phyloP scores from a whole-genome alignment of 768 basidiomycete species.

The Strobilomyces echinocephalus region DNA sequence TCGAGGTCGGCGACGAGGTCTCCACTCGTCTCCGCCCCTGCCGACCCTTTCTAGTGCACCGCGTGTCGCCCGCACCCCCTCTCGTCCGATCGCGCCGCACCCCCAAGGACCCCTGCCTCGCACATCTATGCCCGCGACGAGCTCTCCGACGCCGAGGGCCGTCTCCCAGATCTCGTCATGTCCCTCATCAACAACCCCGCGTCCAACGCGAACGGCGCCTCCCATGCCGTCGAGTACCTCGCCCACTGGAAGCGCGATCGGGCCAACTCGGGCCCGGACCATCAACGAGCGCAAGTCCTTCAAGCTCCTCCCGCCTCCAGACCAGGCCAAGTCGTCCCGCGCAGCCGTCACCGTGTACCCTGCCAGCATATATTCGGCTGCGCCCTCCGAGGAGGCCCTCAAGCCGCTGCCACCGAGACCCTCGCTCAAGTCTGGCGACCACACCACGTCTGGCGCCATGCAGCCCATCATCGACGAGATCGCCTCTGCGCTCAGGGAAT shows the following conservation, averaged over 20 bases:
- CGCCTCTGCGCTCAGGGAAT: conserved; percentile 92
- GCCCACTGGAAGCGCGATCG: conserved; percentile 40
- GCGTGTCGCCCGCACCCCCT: conserved; percentile 64
- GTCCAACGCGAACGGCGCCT: conserved; percentile 27
- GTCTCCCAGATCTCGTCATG: conserved; percentile 70
- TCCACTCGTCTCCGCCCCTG: conserved; percentile 62
- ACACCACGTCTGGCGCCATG: conserved; percentile 73
- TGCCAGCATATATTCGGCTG: conserved; percentile 68
- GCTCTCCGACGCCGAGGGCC: conserved; percentile 81
- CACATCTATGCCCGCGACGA: conserved; percentile 86
- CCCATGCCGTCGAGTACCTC: conserved; percentile 43
- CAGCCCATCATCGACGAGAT: conserved; percentile 98
- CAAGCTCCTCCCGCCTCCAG: conserved; percentile 68
- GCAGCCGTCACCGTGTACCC: conserved; percentile 71
- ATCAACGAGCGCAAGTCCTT: conserved; percentile 53
- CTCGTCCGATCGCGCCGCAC: conserved; percentile 54
- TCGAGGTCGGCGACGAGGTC: conserved; percentile 95
- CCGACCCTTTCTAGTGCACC: conserved; percentile 41
- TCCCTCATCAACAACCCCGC: conserved; percentile 40
- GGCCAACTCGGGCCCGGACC: conserved; percentile 24
- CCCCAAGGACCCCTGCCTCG: conserved; percentile 62
- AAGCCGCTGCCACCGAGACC: conserved; percentile 87
- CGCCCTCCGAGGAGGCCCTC: conserved; percentile 58
- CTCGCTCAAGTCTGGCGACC: conserved; percentile 91
- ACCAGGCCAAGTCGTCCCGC: conserved; percentile 68